Base-by-base conservation (phyloP, 208 protist species). In the Trypanosoma theileri region DNA sequence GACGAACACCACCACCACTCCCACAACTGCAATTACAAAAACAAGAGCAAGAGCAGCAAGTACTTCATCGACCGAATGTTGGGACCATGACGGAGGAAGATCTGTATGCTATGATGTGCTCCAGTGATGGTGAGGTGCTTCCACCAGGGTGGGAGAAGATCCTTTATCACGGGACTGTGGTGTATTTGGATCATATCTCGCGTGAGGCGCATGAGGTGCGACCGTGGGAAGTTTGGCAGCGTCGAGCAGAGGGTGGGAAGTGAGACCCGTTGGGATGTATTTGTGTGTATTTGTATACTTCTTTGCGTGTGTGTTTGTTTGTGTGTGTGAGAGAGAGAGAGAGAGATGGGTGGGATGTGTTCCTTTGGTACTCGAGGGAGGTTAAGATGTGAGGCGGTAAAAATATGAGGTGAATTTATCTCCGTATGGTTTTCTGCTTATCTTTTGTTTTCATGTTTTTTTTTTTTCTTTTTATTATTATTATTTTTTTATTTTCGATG, bases 141-240 rank as follows among this genome's bases (percentile, higher is more conserved):
- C 86, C 84, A 11, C 84, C 86, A 12, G 84, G 77, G 13, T 92
- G 87, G 81, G 87, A 88, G 55, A 68, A 79, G 17, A 80, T 86
- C 10, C 12, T 65, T 7, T 81, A 85, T 55, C 59, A 84, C 46
- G 77, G 65, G 46, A 51, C 71, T 3, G 68, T 77, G 13, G 81
- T 93, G 14, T 90, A 85, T 45, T 52, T 91, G 17, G 82, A 89
- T 52, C 84, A 88, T 60, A 66, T 93, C 48, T 75, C 70, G 0
- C 80, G 84, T 14, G 87, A 91, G 56, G 87, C 82, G 41, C 80
- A 91, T 57, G 74, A 90, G 56, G 72, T 81, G 61, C 24, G 64
- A 54, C 82, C 84, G 50, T 87, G 80, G 82, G 77, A 80, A 53
- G 82, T 89, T 4, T 92, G 78, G 83, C 66, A 56, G 55, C 41